Conservation (phyloP, 2,329 filamentous ascomycete species). For the Xylariaceae sp. region DNA sequence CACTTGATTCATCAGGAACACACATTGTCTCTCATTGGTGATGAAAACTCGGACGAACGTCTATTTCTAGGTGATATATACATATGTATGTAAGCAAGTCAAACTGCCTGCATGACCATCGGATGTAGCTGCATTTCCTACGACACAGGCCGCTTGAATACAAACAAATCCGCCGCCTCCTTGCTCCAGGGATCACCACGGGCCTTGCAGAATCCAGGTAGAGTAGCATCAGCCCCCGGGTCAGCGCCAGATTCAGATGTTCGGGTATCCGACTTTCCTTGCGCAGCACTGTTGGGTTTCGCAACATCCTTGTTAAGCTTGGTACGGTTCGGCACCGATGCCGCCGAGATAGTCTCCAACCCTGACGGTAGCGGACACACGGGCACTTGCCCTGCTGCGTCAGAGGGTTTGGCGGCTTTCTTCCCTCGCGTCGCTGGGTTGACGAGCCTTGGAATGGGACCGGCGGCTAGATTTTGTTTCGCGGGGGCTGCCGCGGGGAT, state of each 20-base stretch:
- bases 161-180: constrained; percentile 64
- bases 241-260: constrained; percentile 7
- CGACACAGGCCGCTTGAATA: constrained; percentile 43
- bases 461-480: no score
- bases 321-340: no score
- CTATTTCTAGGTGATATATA: no score
- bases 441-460: constrained; percentile 25
- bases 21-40: no score
- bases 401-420: constrained; percentile 49
- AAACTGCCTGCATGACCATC: no score
- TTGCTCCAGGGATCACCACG: constrained; percentile 65
- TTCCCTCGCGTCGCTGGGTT: constrained; percentile 52
- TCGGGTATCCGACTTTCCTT: constrained; percentile 8
- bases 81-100: no score
- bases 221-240: constrained; percentile 15
- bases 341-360: constrained; percentile 1
- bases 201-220: constrained; percentile 45
- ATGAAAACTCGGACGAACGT: no score
- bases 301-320: no score
- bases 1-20: no score
- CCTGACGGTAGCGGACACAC: constrained; percentile 31
- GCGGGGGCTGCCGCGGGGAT: no score
- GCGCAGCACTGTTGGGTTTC: no score
- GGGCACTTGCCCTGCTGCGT: constrained; percentile 48
- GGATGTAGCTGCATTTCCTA: background rate